These are phyloP conservation scores for Styphnolobium japonicum DNA, from an alignment of 306 rosid genomes.

Conservation along the genomic window DNA sequence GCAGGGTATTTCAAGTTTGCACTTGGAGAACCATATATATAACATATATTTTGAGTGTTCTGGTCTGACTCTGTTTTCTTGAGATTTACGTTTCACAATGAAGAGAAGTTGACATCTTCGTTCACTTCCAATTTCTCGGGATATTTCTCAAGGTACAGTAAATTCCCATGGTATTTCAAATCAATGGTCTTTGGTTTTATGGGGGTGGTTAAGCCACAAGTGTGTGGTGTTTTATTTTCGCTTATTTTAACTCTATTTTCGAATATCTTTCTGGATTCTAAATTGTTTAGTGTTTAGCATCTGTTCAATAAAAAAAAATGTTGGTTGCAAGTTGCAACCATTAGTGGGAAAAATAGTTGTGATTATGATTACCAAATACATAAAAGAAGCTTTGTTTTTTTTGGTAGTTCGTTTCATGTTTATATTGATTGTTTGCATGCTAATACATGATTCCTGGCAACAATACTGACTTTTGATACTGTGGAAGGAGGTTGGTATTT, in stretches of 20 bases:
- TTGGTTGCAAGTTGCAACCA: background rate
- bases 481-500: background rate
- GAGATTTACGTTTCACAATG: slow-evolving; percentile 41
- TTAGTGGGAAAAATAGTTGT: background rate
- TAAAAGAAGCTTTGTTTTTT: background rate
- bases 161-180: background rate
- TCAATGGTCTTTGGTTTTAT: background rate
- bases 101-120: slow-evolving; percentile 16
- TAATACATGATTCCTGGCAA: background rate
- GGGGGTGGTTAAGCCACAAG: background rate
- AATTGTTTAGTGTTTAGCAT: background rate
- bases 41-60: background rate
- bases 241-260: background rate
- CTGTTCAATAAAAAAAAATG: background rate
- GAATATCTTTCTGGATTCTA: background rate
- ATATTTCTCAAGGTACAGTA: slow-evolving; percentile 30
- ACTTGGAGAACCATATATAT: background rate
- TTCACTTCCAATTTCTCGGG: slow-evolving; percentile 12
- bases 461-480: background rate
- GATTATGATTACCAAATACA: background rate
- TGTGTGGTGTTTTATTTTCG: background rate
- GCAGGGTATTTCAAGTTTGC: slow-evolving; percentile 28
- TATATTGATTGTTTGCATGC: background rate
- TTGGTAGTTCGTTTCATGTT: background rate
- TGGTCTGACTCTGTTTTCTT: slow-evolving; percentile 38